Percentiles rank a stretch among this genome's conserved stretches.
These are phyloP conservation scores for Nephromyces sp. DNA, from an alignment of 169 alveolate genomes.

Conservation along the genomic window DNA sequence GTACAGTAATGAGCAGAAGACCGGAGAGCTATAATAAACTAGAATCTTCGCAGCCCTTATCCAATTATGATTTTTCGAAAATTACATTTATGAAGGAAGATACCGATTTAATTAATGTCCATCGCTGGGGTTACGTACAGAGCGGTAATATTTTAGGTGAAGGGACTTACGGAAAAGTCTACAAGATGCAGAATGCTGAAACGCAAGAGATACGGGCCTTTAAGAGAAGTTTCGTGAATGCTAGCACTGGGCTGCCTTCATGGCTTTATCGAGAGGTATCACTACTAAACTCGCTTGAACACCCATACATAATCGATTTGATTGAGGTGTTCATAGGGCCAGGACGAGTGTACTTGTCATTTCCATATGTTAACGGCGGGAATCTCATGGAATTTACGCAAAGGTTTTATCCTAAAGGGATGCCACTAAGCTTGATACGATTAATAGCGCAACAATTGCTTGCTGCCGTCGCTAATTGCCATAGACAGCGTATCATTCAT, in stretches of 20 bases:
- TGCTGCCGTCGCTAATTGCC: conserved; percentile 12
- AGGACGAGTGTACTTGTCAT: conserved; percentile 13
- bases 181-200: background rate
- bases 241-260: background rate
- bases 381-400: conserved; percentile 14
- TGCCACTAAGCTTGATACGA: conserved; percentile 10
- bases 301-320: conserved; percentile 6
- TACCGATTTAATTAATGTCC: background rate
- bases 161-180: conserved; percentile 29
- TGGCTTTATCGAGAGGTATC: background rate
- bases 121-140: conserved; percentile 19
- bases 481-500: conserved; percentile 9
- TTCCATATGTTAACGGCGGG: conserved; percentile 24
- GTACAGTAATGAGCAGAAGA: no score
- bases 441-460: conserved; percentile 1
- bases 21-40: no score
- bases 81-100: background rate
- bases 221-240: conserved; percentile 21
- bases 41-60: no score
- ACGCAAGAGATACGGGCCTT: conserved; percentile 21
- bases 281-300: background rate
- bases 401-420: conserved; percentile 9
- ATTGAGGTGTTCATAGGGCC: conserved; percentile 11
- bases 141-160: conserved; percentile 20
- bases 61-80: no score